These are phyloP conservation scores for Emiliania huxleyi DNA, from an alignment of 78 protist species.

Conservation along the genomic window DNA sequence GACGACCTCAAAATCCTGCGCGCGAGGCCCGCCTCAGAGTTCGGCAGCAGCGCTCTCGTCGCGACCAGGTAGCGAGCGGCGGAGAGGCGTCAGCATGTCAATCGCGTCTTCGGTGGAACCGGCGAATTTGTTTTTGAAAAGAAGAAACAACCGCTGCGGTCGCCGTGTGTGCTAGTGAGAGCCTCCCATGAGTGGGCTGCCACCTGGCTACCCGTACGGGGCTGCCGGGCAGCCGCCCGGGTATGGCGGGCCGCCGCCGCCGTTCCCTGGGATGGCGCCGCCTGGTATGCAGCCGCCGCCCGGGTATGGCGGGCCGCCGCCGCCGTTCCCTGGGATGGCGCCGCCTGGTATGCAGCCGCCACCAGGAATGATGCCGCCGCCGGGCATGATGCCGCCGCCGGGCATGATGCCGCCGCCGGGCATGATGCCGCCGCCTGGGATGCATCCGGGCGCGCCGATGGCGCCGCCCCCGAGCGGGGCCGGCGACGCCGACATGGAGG, in stretches of 20 bases:
- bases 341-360: not conserved
- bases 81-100: too few relatives aligned
- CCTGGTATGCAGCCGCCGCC: not conserved
- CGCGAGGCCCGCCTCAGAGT: not conserved
- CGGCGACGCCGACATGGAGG: not conserved
- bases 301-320: not conserved
- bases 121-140: too few relatives aligned
- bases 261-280: not conserved
- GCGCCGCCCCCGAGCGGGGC: not conserved
- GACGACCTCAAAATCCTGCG: not conserved
- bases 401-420: conserved; percentile 16
- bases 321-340: not conserved
- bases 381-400: conserved; percentile 7
- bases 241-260: too few relatives aligned
- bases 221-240: too few relatives aligned
- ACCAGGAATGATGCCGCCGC: conserved; percentile 13
- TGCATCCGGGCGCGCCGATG: not conserved
- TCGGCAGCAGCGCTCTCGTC: not conserved
- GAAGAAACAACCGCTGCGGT: too few relatives aligned
- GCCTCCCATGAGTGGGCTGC: too few relatives aligned
- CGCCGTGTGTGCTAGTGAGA: too few relatives aligned
- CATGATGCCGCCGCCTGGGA: conserved; percentile 19
- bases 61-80: not conserved
- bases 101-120: too few relatives aligned
- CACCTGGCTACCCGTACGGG: too few relatives aligned